phyloP scores from a whole-genome alignment of 345 rosid species.

The Aethionema arabicum region DNA sequence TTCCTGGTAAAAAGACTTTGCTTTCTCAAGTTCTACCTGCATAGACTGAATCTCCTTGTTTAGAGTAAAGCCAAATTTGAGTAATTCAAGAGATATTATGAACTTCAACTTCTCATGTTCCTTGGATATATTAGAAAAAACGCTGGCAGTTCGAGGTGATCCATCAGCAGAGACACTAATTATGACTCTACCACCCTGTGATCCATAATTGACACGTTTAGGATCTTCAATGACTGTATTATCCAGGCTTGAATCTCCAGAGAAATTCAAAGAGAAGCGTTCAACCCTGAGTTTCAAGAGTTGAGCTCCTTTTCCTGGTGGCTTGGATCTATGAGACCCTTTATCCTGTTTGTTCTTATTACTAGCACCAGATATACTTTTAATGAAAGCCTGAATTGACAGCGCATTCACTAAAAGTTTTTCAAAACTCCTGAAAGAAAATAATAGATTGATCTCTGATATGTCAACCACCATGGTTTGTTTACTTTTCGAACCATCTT shows the following conservation, averaged over 20 bases:
- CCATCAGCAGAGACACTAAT: constrained; percentile 75
- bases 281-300: constrained; percentile 75
- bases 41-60: constrained; percentile 87
- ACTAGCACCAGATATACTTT: constrained; percentile 47
- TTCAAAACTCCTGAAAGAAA: constrained; percentile 67
- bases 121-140: constrained; percentile 53
- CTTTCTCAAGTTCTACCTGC: constrained; percentile 85
- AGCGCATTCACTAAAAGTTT: constrained; percentile 61
- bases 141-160: constrained; percentile 64
- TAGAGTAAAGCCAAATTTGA: constrained; percentile 57
- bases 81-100: constrained; percentile 67
- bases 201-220: constrained; percentile 95
- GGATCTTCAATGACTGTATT: constrained; percentile 75
- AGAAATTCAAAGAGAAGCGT: constrained; percentile 66
- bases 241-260: constrained; percentile 67
- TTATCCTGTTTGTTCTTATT: constrained; percentile 52
- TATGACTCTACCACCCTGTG: constrained; percentile 85
- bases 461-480: constrained; percentile 67
- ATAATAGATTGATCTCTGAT: constrained; percentile 66
- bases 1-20: constrained; percentile 78
- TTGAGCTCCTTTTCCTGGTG: constrained; percentile 72
- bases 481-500: constrained; percentile 50
- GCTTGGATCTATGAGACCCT: constrained; percentile 46
- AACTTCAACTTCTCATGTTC: constrained; percentile 63
- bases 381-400: constrained; percentile 63